Evolutionary conservation across 345 rosid species (phyloP).

Genomic region (Ceriops tagal): DNA sequence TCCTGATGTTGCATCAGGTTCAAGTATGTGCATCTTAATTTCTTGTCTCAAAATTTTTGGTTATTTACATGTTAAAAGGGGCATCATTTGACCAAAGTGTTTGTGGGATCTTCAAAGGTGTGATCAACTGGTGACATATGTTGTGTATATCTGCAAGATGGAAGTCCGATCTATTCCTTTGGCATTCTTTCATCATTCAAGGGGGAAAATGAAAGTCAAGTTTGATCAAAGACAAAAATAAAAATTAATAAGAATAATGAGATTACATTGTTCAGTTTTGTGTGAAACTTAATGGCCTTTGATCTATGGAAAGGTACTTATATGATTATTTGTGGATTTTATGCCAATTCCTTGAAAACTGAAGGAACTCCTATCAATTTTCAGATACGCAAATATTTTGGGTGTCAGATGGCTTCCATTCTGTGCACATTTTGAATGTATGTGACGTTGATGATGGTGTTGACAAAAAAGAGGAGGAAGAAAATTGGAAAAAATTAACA

Average conservation of each 20-base stretch:
- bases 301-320: background rate
- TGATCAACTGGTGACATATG: background rate
- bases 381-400: conserved; percentile 64
- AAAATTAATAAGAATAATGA: background rate
- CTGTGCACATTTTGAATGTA: conserved; percentile 45
- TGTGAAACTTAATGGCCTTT: background rate
- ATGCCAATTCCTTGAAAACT: background rate
- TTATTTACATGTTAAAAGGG: conserved; percentile 5
- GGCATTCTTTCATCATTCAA: background rate
- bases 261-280: background rate
- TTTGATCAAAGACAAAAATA: too few relatives aligned
- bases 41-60: background rate
- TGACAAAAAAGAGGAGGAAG: conserved; percentile 40
- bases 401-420: conserved; percentile 61
- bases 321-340: too few relatives aligned
- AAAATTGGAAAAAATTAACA: conserved; percentile 32
- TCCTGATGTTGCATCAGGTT: conserved; percentile 54
- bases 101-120: background rate
- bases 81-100: background rate
- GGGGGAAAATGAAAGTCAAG: too few relatives aligned
- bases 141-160: background rate
- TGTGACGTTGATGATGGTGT: conserved; percentile 38
- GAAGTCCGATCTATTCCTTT: background rate
- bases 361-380: conserved; percentile 21
- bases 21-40: conserved; percentile 44